Evolutionary conservation across 1,284 basidiomycete species (phyloP), one percentile per base, ranked within the genome.

Genomic region (Cryptococcus sp.): DNA sequence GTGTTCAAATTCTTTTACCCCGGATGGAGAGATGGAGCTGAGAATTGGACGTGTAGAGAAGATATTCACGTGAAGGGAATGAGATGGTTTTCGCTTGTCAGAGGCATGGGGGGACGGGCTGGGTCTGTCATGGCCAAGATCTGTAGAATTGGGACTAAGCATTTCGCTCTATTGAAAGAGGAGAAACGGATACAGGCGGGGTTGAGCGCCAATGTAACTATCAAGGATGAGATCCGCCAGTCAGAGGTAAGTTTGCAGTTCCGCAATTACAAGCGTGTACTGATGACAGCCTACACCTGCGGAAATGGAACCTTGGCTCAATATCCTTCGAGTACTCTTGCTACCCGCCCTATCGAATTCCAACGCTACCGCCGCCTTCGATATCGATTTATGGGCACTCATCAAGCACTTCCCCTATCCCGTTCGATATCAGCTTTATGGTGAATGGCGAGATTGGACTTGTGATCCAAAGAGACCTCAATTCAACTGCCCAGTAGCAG

Each of bases 1-100:
- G 83, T 85, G 43, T 92, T 87, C 64, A 82, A 88, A 9, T 97
- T 91, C 79, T 97, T 96, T 79, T 94, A 86, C 72, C 84, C 89
- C 2, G 78, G 83, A 46, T 96, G 92, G 92, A 71, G 74, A 14
- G 82, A 87, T 45, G 79, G 81, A 39, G 75, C 91, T 32, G 88
- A 88, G 13, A 63, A 82, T 23, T 87, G 86, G 66, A 76, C 77
- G 1, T 78, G 78, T 0, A 66, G 83, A 47, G 83, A 85, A 43
- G 88, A 93, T 62, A 70, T 92, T 23, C 57, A 76, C 14, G 46
- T 46, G 11, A 64, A 67, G 42, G 78, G 81, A 50, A 80, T 85
- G 64, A 80, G 90, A 24, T 76, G 90, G 49, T 80, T 92, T n/a
- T 79, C 78, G 48, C 86, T 89, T 62, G 78, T 90, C 50, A 84